Evolutionary conservation across 2,329 filamentous ascomycete species (phyloP), one percentile per base, ranked within the genome.

Genomic region (Colletotrichum cordylinicola): DNA sequence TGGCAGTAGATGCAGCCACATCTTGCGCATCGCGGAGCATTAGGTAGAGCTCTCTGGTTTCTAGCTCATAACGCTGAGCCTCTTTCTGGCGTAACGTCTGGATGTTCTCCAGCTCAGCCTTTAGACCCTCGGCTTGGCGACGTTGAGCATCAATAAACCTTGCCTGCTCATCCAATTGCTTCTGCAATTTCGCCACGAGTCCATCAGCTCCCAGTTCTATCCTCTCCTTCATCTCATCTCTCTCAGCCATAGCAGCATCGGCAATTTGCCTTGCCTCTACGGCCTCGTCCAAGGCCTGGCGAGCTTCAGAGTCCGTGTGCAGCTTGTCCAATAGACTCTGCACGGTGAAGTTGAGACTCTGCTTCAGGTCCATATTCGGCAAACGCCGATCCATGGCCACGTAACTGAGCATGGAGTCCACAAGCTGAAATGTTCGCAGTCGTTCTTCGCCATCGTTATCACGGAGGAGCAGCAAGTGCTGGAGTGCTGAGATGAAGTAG

Each of bases 1-100:
- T 86, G 70, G 95, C 94, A 80, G 95, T 95, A 5, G 96, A 96
- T 29, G 96, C 96, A 61, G 96, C 96, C 79, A 98, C 95, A 81
- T 99, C 96, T 85, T 98, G 96, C 48, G 97, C 96, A 85, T 99
- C 97, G 77, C 96, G 93, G 78, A 99, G 93, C 97, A 99, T 99
- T 72, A 99, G 93, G 84, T 98, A 99, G 27, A 99, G 87, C 85
- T 99, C 97, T 86, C 97, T 91, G 3, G 96, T 98, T 86, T 99
- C 97, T 35, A 99, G 88, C 85, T 99, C 97, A 81, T 98, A 98
- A 68, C 97, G 92, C 85, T 98, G 97, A 43, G 98, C 90, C 83
- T 98, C 96, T 84, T 98, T 96, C 21, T 95, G 94, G 76, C 96
- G 92, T 77, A 98, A 87, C 16, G 95, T 93, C 84, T 98, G 96